Evolutionary conservation across 257 asterid species (phyloP).

Genomic region (Rubia yunnanensis): DNA sequence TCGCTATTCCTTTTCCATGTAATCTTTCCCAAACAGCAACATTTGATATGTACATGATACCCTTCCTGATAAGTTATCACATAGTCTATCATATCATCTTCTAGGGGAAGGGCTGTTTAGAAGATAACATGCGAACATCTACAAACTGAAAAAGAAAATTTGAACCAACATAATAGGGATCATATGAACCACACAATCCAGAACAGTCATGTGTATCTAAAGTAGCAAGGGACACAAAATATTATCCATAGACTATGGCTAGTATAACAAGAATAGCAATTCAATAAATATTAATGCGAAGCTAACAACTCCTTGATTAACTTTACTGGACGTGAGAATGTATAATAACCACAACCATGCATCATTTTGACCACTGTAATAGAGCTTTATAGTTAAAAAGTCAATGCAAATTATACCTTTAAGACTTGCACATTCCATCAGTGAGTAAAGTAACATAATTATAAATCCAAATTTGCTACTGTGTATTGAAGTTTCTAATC

Average conservation of each 20-base stretch:
- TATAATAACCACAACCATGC: not conserved
- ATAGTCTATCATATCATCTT: no score
- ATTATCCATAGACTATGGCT: not conserved
- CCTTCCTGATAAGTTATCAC: conserved; percentile 36
- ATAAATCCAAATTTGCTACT: not conserved
- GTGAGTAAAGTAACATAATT: not conserved
- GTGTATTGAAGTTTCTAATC: not conserved
- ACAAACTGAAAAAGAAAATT: not conserved
- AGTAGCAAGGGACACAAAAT: not conserved
- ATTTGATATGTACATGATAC: conserved; percentile 81
- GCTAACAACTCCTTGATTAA: not conserved
- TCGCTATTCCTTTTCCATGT: conserved; percentile 75
- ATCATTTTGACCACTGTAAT: not conserved
- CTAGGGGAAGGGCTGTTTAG: not conserved
- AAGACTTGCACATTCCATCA: not conserved
- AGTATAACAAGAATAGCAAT: no score
- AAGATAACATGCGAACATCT: not conserved
- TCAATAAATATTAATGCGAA: not conserved
- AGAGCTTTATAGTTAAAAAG: not conserved
- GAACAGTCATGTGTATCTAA: not conserved
- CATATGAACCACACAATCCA: no score
- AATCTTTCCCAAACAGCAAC: conserved; percentile 69
- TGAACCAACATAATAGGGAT: not conserved
- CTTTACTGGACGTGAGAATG: no score
- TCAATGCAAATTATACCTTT: not conserved